Evolutionary conservation across 345 rosid genomes (phyloP).

Genomic region (Linum usitatissimum): DNA sequence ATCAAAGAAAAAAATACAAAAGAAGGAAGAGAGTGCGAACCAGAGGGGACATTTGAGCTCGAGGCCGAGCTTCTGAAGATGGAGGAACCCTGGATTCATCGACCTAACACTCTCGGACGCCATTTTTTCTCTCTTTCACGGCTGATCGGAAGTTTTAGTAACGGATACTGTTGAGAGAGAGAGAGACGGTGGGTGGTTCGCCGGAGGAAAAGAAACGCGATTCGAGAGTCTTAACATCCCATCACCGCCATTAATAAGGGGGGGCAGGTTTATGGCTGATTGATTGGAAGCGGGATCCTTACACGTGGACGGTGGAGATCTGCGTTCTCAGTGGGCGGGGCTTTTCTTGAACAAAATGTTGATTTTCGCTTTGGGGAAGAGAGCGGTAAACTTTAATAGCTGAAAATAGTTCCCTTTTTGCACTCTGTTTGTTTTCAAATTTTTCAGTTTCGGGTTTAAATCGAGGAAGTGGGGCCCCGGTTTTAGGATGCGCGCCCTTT

Average conservation of each 20-base stretch:
- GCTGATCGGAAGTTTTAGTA: too few species aligned
- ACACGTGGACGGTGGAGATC: slow-evolving; percentile 30
- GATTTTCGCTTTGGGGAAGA: too few species aligned
- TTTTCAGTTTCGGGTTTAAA: too few species aligned
- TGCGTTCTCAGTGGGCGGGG: slow-evolving; percentile 18
- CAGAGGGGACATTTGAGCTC: slow-evolving; percentile 90
- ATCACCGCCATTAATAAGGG: not conserved
- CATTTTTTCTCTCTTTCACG: slow-evolving; percentile 21
- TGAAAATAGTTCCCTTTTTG: not conserved
- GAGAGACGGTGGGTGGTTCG: not conserved
- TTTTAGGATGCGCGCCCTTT: slow-evolving; percentile 17
- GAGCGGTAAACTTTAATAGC: too few species aligned
- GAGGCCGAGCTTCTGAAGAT: slow-evolving; percentile 66
- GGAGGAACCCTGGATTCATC: slow-evolving; percentile 65
- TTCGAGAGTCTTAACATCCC: too few species aligned
- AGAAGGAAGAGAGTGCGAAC: slow-evolving; percentile 23
- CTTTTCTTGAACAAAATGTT: not conserved
- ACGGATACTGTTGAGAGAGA: not conserved
- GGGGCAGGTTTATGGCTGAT: not conserved
- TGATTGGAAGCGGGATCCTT: not conserved
- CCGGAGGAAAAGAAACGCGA: not conserved
- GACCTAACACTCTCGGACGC: slow-evolving; percentile 19
- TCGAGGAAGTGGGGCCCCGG: not conserved
- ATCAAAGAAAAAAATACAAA: not conserved
- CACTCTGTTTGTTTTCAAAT: not conserved